Conservation (phyloP, 305 asterid genomes). For the Fraxinus ornus region DNA sequence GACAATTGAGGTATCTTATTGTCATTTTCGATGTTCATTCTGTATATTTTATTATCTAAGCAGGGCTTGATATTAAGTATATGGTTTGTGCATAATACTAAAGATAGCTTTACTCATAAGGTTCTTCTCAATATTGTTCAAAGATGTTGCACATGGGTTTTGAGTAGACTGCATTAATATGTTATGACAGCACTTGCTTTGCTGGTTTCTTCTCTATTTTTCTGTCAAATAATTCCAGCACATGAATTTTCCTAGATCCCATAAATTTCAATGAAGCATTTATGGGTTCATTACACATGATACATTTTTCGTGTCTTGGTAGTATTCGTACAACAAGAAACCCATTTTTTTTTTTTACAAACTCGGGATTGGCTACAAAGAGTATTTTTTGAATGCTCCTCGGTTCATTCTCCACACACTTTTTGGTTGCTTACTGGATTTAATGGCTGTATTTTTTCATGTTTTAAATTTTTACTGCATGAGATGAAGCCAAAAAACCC, state of each 20-base stretch:
- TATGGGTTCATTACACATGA: neutral
- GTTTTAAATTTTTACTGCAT: neutral
- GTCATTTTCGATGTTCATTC: conserved; percentile 16
- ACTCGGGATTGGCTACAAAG: neutral
- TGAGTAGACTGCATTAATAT: neutral
- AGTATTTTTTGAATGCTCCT: neutral
- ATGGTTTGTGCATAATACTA: neutral
- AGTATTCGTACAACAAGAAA: neutral
- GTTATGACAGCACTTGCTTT: neutral
- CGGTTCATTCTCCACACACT: neutral
- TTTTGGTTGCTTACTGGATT: neutral
- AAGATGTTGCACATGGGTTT: neutral
- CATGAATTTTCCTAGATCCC: neutral
- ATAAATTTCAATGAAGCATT: neutral
- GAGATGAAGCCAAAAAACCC: neutral
- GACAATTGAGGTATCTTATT: conserved; percentile 19
- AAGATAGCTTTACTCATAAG: neutral
- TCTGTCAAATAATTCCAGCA: neutral
- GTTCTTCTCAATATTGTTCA: neutral
- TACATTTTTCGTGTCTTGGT: neutral
- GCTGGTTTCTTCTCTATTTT: neutral
- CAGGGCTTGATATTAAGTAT: neutral
- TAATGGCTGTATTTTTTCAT: neutral
- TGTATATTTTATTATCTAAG: conserved; percentile 36
- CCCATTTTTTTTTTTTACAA: neutral